phyloP scores from a whole-genome alignment of 306 rosid species.

The Trifolium pratense region DNA sequence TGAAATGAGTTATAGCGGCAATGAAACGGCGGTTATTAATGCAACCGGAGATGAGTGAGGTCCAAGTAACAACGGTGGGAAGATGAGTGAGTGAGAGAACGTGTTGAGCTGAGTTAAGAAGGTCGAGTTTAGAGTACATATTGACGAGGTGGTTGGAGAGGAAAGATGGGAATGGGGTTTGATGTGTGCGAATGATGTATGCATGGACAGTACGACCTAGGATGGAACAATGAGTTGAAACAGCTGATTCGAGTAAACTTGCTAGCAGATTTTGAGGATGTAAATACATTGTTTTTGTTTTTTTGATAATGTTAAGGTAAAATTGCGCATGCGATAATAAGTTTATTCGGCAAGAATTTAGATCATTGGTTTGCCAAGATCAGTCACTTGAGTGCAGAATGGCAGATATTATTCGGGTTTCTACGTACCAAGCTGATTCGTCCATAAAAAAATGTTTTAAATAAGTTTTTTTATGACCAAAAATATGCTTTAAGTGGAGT shows the following conservation, averaged over 20 bases:
- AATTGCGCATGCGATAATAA: not conserved
- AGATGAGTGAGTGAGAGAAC: constrained; percentile 60
- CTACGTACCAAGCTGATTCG: no score
- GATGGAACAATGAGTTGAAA: constrained; percentile 52
- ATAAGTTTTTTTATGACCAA: no score
- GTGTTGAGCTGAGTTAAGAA: constrained; percentile 60
- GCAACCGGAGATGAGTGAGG: constrained; percentile 82
- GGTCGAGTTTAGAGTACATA: constrained; percentile 91
- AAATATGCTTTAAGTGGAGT: no score
- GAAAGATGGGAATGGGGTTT: constrained; percentile 60
- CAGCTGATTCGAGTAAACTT: constrained; percentile 62
- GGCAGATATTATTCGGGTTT: no score
- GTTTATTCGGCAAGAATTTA: not conserved
- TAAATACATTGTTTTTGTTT: constrained; percentile 52
- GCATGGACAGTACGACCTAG: constrained; percentile 75
- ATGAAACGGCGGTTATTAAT: constrained; percentile 66
- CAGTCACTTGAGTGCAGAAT: no score
- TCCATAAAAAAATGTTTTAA: no score
- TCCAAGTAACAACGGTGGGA: constrained; percentile 86
- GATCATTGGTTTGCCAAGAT: no score
- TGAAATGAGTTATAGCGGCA: constrained; percentile 59
- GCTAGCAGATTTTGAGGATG: constrained; percentile 57
- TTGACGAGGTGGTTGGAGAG: constrained; percentile 81
- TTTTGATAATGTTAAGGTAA: constrained; percentile 8
- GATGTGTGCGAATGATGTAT: constrained; percentile 61